Conservation (phyloP, 768 basidiomycete genomes). For the Suillus lakei region DNA sequence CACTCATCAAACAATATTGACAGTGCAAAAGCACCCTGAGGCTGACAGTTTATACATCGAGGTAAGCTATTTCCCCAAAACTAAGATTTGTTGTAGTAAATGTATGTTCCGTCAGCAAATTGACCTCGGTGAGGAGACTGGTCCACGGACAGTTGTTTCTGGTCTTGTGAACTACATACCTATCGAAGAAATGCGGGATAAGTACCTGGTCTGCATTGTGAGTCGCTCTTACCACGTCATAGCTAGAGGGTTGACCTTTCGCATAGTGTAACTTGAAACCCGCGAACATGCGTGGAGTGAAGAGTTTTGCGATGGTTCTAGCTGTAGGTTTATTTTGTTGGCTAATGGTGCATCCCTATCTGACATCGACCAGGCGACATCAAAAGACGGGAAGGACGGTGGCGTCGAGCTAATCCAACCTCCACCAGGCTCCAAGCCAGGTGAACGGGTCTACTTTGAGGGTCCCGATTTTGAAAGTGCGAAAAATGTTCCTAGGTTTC, state of each 20-base stretch:
- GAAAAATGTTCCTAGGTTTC: conserved; percentile 22
- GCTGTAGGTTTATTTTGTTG: conserved; percentile 51
- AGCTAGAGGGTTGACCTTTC: conserved; percentile 4
- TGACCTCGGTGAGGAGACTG: conserved; percentile 92
- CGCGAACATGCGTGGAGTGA: conserved; percentile 95
- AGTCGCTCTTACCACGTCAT: conserved; percentile 22
- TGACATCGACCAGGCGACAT: conserved; percentile 66
- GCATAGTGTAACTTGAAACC: conserved; percentile 91
- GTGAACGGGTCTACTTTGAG: conserved; percentile 95
- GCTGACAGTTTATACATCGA: conserved; percentile 98
- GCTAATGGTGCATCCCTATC: neutral
- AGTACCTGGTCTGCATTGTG: conserved; percentile 84
- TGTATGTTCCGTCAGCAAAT: conserved; percentile 69
- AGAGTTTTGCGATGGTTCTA: conserved; percentile 98
- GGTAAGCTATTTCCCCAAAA: conserved; percentile 42
- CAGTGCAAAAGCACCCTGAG: conserved; percentile 96
- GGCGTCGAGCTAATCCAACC: conserved; percentile 94
- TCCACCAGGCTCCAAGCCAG: conserved; percentile 83
- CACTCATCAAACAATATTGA: conserved; percentile 2
- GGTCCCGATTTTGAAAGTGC: conserved; percentile 84
- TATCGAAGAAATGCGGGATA: conserved; percentile 90
- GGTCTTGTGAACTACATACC: conserved; percentile 97
- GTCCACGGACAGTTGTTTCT: conserved; percentile 95
- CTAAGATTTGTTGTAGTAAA: conserved; percentile 5
- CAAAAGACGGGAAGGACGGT: conserved; percentile 86